A percentile compares a stretch with the other conserved stretches of the same genome.
These are phyloP conservation scores for Musa troglodytarum DNA, from an alignment of 176 grass and related monocot genomes.

Conservation along the genomic window DNA sequence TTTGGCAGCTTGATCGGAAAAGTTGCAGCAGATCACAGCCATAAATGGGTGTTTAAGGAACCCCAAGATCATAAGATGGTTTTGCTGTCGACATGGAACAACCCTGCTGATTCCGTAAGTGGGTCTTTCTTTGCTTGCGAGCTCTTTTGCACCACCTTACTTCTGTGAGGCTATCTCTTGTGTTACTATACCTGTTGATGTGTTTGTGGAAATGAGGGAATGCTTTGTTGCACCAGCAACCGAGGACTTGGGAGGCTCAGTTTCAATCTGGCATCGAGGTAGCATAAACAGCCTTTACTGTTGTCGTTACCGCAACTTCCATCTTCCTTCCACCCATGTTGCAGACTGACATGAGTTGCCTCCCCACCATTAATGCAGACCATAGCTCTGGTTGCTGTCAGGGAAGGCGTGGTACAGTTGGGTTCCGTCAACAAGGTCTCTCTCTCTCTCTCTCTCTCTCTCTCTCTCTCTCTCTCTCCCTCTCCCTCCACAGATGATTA, in stretches of 20 bases:
- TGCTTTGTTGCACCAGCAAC: conserved; percentile 40
- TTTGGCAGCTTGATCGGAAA: conserved; percentile 79
- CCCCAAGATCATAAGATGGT: conserved; percentile 50
- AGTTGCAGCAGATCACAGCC: conserved; percentile 96
- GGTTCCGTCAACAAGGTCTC: conserved; percentile 83
- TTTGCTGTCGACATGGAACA: conserved; percentile 75
- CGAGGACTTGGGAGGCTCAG: conserved; percentile 98
- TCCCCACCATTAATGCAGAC: conserved; percentile 37
- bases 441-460: conserved; percentile 12
- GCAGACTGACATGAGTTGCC: neutral
- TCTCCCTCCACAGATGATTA: neutral
- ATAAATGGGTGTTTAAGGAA: conserved; percentile 97
- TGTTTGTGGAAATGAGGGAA: too few species aligned
- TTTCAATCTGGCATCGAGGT: conserved; percentile 90
- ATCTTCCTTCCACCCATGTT: too few species aligned
- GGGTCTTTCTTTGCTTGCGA: neutral
- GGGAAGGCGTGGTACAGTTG: conserved; percentile 94
- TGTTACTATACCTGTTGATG: neutral
- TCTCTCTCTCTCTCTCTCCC: conserved; percentile 23
- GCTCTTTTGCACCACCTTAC: too few species aligned
- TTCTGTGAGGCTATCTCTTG: neutral
- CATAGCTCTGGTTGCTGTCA: conserved; percentile 85
- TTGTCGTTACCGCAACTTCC: too few species aligned
- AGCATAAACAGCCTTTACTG: neutral
- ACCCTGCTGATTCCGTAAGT: conserved; percentile 84